Evolutionary conservation across 495 filamentous ascomycete species (phyloP), one percentile per base, ranked within the genome.

Genomic region (Pseudomonodictys pantanalensis): DNA sequence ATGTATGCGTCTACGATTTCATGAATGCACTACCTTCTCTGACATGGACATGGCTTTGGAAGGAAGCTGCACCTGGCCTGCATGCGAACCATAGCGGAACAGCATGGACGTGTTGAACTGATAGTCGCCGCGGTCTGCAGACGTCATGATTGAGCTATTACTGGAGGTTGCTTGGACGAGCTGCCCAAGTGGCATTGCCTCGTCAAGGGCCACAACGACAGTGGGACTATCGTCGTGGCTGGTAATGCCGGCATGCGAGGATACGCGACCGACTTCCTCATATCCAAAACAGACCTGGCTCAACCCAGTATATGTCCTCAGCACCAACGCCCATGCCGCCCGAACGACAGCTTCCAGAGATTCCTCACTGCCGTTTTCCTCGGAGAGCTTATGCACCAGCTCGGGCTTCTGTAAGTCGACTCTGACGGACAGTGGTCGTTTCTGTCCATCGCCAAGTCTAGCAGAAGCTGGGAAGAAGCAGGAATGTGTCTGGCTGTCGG

Each of bases 241-340:
- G 50, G n/a, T 8, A 79, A 65, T 0, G 65, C 71, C 68, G 8
- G 75, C 54, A 3, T 15, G 5, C 38, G 12, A 3, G 5, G 71
- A 62, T 60, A 81, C 77, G 26, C 79, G 68, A 20, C 80, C 73
- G 3, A 78, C 80, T n/a, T 75, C 71, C 49, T 78, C 71, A 55
- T 81, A 83, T 25, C 77, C 77, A 60, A 81, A 84, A 56, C 76
- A 81, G 1, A 83, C 73, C 30, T 80, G 77, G 24, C 78, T 64
- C 3, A 74, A 73, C 1, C 74, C 73, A 54, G 74, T 78, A 60
- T 81, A 83, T 29, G 62, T 67, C 25, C 76, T 76, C 46, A 84
- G 70, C 0, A 76, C 74, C 25, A 83, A 59, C 0, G 77, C 81
- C 81, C 81, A 84, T 1, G 77, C 78, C 1, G 72, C 71, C 41